Evolutionary conservation across 306 rosid species (phyloP), one percentile per base, ranked within the genome.

Genomic region (Vachellia pachyceras): DNA sequence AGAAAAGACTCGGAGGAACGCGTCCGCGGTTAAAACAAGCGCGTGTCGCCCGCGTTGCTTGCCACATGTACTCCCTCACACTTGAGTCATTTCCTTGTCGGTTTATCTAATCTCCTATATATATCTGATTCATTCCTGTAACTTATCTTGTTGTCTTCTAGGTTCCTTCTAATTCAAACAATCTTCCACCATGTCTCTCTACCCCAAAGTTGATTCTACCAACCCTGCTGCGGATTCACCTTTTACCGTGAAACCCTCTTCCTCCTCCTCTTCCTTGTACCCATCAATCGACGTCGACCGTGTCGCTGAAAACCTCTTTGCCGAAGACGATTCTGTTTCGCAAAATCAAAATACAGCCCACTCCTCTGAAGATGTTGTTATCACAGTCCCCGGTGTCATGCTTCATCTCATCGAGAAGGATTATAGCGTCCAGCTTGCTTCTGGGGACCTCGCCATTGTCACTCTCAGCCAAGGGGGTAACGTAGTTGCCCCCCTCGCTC

Each of bases 321-420:
- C 87, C 0, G 94, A 85, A 4, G 87, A 85, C 22, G 74, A 69
- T 69, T 44, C 54, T 11, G 12, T 47, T 44, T 22, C 55, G 3
- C 73, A 20, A 0, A 10, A 67, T 52, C 78, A 37, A 35, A 52
- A 15, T 46, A n/a, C 17, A 2, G 20, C 72, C 6, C 80, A 82
- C 17, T 64, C 97, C 29, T 82, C 66, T 3, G 94, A 92, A 49
- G 87, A 89, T 10, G 79, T 92, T 69, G 54, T 94, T 0, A 46
- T 92, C 57, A 84, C 60, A 2, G 87, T 94, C 1, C 95, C 97
- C 0, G 94, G 92, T 12, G 89, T 87, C 1, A 64, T 94, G 49
- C 87, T 92, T 9, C 98, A 94, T 44, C 92, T 94, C 0, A 91
- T 94, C 42, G 86, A 91, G 58, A 88, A 88, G 22, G 90, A 92